Conservation (phyloP, 2,329 filamentous ascomycete genomes). For the Xylariomycetidae sp. region DNA sequence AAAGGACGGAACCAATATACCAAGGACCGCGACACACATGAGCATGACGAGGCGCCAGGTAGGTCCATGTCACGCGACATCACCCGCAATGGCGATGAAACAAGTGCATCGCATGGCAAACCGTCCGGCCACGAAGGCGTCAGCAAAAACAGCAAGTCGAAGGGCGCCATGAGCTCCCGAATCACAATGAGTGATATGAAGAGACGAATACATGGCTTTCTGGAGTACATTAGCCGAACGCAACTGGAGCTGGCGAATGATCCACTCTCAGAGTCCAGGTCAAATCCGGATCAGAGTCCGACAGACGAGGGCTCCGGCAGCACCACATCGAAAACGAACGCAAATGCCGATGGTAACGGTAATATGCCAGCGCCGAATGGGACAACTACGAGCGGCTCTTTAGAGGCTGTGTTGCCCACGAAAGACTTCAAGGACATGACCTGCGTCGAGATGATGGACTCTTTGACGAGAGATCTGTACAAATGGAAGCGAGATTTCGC, state of each 20-base stretch:
- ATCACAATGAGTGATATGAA: constrained; percentile 86
- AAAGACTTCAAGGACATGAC: constrained; percentile 68
- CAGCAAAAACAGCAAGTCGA: constrained; percentile 51
- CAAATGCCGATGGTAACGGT: constrained; percentile 28
- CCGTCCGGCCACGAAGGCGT: constrained; percentile 27
- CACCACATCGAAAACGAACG: constrained; percentile 24
- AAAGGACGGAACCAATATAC: constrained; percentile 77
- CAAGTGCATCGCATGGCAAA: constrained; percentile 27
- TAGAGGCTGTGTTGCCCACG: constrained; percentile 18
- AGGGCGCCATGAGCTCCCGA: constrained; percentile 55
- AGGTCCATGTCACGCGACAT: constrained; percentile 48
- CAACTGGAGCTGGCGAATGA: constrained; percentile 80
- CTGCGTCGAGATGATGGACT: constrained; percentile 87
- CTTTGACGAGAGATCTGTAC: constrained; percentile 70
- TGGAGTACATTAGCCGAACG: constrained; percentile 84
- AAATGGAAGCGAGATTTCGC: constrained; percentile 76
- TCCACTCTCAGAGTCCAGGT: constrained; percentile 35
- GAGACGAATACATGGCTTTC: constrained; percentile 72
- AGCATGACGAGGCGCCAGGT: constrained; percentile 48
- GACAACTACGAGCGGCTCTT: constrained; percentile 24
- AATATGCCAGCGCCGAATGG: constrained; percentile 17
- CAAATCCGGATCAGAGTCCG: constrained; percentile 35
- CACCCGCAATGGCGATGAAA: constrained; percentile 39
- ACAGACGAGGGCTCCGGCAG: constrained; percentile 31
- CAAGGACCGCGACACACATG: constrained; percentile 59